Conservation (phyloP, 495 filamentous ascomycete genomes). For the Terfezia boudieri region DNA sequence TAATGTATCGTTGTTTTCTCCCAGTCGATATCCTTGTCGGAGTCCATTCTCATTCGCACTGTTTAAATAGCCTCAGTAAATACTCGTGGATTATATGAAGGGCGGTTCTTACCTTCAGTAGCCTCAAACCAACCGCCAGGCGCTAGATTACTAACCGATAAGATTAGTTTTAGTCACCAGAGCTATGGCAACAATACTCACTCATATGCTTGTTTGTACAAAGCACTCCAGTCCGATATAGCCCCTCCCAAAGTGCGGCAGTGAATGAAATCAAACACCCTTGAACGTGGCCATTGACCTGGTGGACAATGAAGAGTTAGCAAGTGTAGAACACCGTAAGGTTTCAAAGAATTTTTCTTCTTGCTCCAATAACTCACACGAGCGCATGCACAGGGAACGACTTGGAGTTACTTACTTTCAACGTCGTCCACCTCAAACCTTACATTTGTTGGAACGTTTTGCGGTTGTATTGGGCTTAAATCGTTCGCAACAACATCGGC, state of each 20-base stretch:
- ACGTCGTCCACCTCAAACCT: slow-evolving; percentile 33
- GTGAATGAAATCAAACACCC: slow-evolving; percentile 21
- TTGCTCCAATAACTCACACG: no score
- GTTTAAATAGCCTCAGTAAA: slow-evolving; percentile 18
- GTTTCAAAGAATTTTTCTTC: no score
- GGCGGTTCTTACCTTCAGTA: background rate
- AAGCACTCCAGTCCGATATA: slow-evolving; percentile 4
- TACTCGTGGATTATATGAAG: slow-evolving; percentile 8
- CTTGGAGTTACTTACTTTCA: slow-evolving; percentile 22
- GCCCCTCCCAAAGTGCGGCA: slow-evolving; percentile 14
- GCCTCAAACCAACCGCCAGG: slow-evolving; percentile 3
- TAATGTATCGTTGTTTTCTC: no score
- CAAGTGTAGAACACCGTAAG: no score
- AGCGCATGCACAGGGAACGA: no score
- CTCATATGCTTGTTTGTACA: slow-evolving; percentile 1
- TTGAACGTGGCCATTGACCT: background rate
- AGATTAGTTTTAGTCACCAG: background rate
- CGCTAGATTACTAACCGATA: background rate
- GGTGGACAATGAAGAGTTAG: background rate
- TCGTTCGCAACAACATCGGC: slow-evolving; percentile 21
- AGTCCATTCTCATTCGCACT: background rate
- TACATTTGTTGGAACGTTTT: slow-evolving; percentile 30
- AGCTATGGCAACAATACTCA: background rate
- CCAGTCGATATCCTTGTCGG: background rate
- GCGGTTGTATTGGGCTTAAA: slow-evolving; percentile 33